phyloP scores from a whole-genome alignment of 176 grass and related monocot genomes.

The Musa beccarii region DNA sequence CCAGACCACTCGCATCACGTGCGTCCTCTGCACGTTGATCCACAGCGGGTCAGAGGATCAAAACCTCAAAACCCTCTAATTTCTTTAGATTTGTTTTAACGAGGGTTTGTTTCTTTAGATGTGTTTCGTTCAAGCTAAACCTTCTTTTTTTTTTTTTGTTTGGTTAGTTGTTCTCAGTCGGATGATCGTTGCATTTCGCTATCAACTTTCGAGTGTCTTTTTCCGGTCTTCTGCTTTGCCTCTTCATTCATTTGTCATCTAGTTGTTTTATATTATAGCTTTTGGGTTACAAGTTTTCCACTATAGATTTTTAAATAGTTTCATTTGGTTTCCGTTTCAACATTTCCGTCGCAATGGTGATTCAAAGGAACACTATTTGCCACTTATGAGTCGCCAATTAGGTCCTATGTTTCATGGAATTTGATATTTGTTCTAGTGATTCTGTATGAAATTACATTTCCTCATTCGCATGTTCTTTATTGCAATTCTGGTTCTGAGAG shows the following conservation, averaged over 20 bases:
- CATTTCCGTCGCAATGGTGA: not conserved
- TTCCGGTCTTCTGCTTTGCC: too few species aligned
- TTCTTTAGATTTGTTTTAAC: too few species aligned
- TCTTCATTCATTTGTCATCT: too few species aligned
- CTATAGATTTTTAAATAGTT: not conserved
- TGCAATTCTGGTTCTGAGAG: not conserved
- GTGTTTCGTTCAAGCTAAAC: not conserved
- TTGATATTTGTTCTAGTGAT: not conserved
- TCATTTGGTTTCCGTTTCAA: not conserved
- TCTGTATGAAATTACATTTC: not conserved
- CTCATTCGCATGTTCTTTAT: not conserved
- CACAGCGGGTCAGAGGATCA: not conserved
- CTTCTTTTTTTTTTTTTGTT: not conserved
- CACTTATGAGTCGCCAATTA: not conserved
- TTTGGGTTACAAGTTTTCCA: not conserved
- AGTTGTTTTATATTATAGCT: too few species aligned
- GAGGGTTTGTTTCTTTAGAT: not conserved
- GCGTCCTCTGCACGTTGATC: not conserved
- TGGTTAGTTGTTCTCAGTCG: not conserved
- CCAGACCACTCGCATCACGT: not conserved
- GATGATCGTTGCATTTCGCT: not conserved
- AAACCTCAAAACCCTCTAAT: too few species aligned
- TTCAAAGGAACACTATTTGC: not conserved
- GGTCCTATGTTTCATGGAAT: not conserved
- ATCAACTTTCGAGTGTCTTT: not conserved